Evolutionary conservation across 805 yeast species (phyloP).

Genomic region (Ogataea haglerorum): DNA sequence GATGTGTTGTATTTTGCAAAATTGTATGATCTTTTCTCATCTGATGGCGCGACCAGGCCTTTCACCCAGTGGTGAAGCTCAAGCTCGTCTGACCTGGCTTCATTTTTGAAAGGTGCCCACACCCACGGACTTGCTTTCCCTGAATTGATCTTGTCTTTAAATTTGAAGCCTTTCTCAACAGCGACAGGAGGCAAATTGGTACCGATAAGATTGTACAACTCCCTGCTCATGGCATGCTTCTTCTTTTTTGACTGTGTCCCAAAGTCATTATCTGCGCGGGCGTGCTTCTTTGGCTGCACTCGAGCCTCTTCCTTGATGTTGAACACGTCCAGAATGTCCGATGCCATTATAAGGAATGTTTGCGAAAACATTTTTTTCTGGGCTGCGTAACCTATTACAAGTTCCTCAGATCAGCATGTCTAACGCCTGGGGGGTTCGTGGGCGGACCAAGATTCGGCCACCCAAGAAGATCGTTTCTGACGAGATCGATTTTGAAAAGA

Average conservation of each 20-base stretch:
- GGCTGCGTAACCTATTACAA: conserved; percentile 13
- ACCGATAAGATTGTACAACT: conserved; percentile 82
- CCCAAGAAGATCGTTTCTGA: conserved; percentile 47
- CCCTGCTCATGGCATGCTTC: conserved; percentile 76
- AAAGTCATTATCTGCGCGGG: conserved; percentile 17
- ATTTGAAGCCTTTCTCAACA: conserved; percentile 47
- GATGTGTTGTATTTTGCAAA: conserved; percentile 74
- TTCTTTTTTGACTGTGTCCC: conserved; percentile 33
- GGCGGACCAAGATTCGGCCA: conserved; percentile 54
- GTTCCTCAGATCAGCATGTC: conserved; percentile 5
- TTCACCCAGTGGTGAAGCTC: conserved; percentile 82
- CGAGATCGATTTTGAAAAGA: conserved; percentile 54
- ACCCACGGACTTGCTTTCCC: conserved; percentile 83
- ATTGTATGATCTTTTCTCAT: conserved; percentile 44
- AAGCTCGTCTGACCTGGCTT: conserved; percentile 48
- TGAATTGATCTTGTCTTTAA: conserved; percentile 60
- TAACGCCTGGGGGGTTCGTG: conserved; percentile 25
- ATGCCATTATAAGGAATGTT: conserved; percentile 28
- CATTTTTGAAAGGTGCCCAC: conserved; percentile 55
- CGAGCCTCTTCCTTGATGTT: conserved; percentile 54
- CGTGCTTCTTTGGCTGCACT: conserved; percentile 28
- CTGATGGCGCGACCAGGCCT: conserved; percentile 44
- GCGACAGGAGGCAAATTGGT: conserved; percentile 85
- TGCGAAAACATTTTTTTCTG: conserved; percentile 8
- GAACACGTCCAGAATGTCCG: conserved; percentile 75